Evolutionary conservation across 2,329 filamentous ascomycete species (phyloP).

Genomic region (Chaetomiaceae sp.): DNA sequence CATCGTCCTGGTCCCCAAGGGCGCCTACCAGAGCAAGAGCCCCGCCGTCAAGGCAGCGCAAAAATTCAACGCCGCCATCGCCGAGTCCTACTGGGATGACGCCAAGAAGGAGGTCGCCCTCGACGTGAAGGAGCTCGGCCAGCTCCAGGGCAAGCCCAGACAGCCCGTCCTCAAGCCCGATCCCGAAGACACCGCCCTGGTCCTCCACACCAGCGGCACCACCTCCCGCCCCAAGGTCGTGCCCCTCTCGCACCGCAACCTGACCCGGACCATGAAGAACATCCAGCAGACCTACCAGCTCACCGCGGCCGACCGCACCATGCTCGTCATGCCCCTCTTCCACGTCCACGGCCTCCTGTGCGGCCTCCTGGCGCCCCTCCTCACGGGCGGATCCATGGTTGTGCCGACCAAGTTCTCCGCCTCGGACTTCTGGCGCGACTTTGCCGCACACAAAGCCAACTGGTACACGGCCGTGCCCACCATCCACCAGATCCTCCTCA

Average conservation of each 20-base stretch:
- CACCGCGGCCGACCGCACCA: constrained; percentile 65
- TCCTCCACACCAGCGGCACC: constrained; percentile 79
- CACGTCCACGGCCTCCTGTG: constrained; percentile 87
- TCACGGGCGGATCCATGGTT: constrained; percentile 71
- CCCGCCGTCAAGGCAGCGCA: constrained; percentile 71
- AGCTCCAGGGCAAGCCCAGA: constrained; percentile 45
- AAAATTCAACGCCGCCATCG: constrained; percentile 78
- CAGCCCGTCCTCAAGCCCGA: constrained; percentile 46
- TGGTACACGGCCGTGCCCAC: constrained; percentile 95
- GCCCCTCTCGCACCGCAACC: constrained; percentile 74
- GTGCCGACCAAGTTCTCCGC: constrained; percentile 78
- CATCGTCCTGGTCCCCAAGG: constrained; percentile 69
- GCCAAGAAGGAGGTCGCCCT: constrained; percentile 60
- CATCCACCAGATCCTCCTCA: constrained; percentile 84
- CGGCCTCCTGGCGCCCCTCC: constrained; percentile 71
- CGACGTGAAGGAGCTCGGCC: constrained; percentile 72
- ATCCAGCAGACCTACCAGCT: constrained; percentile 74
- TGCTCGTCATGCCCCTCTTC: constrained; percentile 88
- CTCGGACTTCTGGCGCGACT: constrained; percentile 76
- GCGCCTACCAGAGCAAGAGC: constrained; percentile 60
- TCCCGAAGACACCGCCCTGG: constrained; percentile 74
- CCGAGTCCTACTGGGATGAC: constrained; percentile 77
- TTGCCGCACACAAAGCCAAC: constrained; percentile 67
- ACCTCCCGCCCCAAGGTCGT: constrained; percentile 83
- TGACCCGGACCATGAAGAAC: constrained; percentile 79